Percentiles rank a stretch among this genome's conserved stretches.
phyloP scores from a whole-genome alignment of 2,329 filamentous ascomycete genomes.

The Aspergillus costaricaensis region DNA sequence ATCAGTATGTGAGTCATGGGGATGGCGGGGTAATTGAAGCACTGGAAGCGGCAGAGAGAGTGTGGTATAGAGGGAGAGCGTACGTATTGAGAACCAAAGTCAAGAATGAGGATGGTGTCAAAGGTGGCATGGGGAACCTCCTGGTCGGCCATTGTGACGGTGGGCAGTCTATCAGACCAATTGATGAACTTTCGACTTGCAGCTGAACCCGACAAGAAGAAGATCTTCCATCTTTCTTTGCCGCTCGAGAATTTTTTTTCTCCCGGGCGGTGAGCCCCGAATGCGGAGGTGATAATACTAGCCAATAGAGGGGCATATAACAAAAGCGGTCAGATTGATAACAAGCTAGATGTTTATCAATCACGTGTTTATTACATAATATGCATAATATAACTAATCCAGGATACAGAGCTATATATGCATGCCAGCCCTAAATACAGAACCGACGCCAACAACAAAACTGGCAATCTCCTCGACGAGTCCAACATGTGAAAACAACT shows the following conservation, averaged over 20 bases:
- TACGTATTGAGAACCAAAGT: conserved; percentile 57
- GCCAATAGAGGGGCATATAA: neutral
- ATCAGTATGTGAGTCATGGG: conserved; percentile 7
- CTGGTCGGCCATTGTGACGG: conserved; percentile 20
- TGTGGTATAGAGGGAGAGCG: neutral
- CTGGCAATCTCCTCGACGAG: no score
- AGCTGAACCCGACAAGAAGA: neutral
- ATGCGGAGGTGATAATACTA: neutral
- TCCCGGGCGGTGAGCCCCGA: conserved; percentile 4
- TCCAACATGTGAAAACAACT: no score
- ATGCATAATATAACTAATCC: no score
- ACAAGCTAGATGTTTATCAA: neutral
- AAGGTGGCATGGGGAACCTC: conserved; percentile 38
- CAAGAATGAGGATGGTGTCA: conserved; percentile 71
- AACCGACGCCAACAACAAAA: no score
- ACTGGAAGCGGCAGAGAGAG: neutral
- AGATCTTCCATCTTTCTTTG: neutral
- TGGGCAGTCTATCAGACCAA: neutral
- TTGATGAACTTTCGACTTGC: neutral
- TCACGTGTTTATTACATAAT: no score
- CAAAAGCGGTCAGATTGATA: neutral
- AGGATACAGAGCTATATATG: no score
- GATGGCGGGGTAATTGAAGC: neutral
- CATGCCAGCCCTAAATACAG: neutral
- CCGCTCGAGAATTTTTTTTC: neutral